phyloP scores from a whole-genome alignment of 1,139 yeast genomes.

The Pichia sp. region DNA sequence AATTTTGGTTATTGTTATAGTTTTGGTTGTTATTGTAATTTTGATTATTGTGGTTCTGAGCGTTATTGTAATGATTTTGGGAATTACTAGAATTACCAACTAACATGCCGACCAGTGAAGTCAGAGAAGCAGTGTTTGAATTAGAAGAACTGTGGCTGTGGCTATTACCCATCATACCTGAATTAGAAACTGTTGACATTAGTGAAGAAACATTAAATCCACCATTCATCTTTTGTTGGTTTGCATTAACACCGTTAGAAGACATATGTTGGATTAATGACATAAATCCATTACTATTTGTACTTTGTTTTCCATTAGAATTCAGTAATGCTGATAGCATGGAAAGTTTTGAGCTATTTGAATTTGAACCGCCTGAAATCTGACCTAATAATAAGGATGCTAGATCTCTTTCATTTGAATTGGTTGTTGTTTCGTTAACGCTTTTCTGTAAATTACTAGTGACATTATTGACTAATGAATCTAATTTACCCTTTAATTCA shows the following conservation, averaged over 20 bases:
- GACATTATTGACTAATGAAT: constrained; percentile 20
- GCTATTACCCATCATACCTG: constrained; percentile 12
- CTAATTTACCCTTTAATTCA: constrained; percentile 25
- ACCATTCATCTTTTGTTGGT: constrained; percentile 22
- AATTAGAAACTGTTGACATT: constrained; percentile 16
- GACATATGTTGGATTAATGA: constrained; percentile 23
- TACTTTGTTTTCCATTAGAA: constrained; percentile 11
- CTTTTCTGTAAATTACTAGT: constrained; percentile 19
- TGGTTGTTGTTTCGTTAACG: constrained; percentile 19
- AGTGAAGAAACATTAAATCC: constrained; percentile 25
- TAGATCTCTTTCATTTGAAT: constrained; percentile 25
- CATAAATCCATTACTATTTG: constrained; percentile 17
- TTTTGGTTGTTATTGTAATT: neutral
- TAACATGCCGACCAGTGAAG: constrained; percentile 10
- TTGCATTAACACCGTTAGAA: constrained; percentile 23
- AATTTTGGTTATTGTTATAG: neutral
- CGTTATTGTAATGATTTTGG: neutral
- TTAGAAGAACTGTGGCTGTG: neutral
- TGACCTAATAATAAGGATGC: constrained; percentile 25
- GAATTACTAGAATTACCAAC: constrained; percentile 11
- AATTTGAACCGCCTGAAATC: constrained; percentile 20
- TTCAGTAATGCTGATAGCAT: constrained; percentile 23
- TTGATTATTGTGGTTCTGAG: neutral
- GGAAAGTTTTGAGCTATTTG: constrained; percentile 23
- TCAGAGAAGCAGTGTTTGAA: constrained; percentile 1